phyloP scores from a whole-genome alignment of 768 basidiomycete species.

The Stropharia rugosoannulata region DNA sequence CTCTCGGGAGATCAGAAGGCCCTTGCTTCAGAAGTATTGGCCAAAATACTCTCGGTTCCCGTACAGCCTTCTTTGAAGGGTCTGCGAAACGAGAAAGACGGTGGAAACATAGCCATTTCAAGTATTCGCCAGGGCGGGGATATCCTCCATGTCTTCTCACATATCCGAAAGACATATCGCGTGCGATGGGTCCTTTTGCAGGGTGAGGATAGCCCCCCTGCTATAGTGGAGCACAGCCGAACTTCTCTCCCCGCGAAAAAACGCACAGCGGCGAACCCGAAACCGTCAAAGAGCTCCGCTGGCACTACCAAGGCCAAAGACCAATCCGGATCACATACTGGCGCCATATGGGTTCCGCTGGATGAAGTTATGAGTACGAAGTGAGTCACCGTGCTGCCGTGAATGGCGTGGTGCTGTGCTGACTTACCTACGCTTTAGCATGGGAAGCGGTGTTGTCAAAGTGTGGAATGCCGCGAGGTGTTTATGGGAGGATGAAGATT shows the following conservation, averaged over 20 bases:
- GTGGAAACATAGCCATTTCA: constrained; percentile 29
- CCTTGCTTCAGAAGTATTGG: constrained; percentile 39
- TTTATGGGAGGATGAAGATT: constrained; percentile 40
- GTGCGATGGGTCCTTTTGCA: constrained; percentile 69
- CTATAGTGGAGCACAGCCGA: constrained; percentile 11
- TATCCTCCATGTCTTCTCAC: constrained; percentile 84
- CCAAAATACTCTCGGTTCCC: constrained; percentile 29
- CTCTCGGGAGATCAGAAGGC: constrained; percentile 37
- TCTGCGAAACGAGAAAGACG: constrained; percentile 6
- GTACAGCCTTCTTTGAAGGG: background rate
- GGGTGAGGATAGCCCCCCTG: constrained; percentile 51
- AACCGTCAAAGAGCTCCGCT: constrained; percentile 9
- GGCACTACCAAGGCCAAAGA: constrained; percentile 5
- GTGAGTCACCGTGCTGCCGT: constrained; percentile 37
- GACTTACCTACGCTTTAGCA: constrained; percentile 37
- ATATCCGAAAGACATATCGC: constrained; percentile 85
- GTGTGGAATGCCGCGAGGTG: constrained; percentile 61
- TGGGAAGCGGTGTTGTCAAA: constrained; percentile 74
- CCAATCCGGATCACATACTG: constrained; percentile 14
- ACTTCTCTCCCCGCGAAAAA: constrained; percentile 5
- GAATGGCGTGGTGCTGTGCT: constrained; percentile 7
- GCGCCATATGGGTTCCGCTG: constrained; percentile 50
- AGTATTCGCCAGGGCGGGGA: constrained; percentile 55
- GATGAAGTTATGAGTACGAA: constrained; percentile 58
- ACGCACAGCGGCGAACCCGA: constrained; percentile 14